Conservation (phyloP, 2,329 filamentous ascomycete species). For the Beauveria sp. region DNA sequence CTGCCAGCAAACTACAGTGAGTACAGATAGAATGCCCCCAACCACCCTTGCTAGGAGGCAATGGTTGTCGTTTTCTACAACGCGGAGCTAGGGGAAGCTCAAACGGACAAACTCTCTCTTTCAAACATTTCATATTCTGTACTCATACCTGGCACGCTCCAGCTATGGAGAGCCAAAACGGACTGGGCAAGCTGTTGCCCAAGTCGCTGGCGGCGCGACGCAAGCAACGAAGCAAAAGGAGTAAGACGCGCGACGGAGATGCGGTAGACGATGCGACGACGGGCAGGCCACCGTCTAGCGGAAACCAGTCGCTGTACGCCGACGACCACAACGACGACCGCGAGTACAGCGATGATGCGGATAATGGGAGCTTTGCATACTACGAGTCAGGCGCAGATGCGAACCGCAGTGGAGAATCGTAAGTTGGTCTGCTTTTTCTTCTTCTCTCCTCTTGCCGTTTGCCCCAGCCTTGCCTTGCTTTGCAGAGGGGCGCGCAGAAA, state of each 20-base stretch:
- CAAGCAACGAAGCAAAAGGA: constrained; percentile 37
- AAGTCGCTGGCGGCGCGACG: constrained; percentile 43
- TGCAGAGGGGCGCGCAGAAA: neutral
- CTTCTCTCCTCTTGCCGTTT: constrained; percentile 13
- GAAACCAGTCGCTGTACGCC: constrained; percentile 18
- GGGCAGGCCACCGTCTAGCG: constrained; percentile 11
- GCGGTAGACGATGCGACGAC: constrained; percentile 1
- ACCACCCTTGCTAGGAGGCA: constrained; percentile 8
- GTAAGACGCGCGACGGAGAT: constrained; percentile 29
- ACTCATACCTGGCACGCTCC: neutral
- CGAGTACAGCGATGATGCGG: constrained; percentile 25
- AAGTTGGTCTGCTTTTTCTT: constrained; percentile 13
- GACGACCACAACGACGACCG: constrained; percentile 23
- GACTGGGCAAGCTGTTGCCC: constrained; percentile 45
- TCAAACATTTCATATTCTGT: neutral
- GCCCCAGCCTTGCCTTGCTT: constrained; percentile 12
- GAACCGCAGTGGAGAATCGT: constrained; percentile 18
- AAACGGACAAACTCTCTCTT: constrained; percentile 4
- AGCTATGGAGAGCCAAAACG: constrained; percentile 18
- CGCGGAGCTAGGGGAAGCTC: constrained; percentile 1
- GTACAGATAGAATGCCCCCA: neutral
- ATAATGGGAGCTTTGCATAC: constrained; percentile 26
- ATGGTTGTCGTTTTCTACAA: constrained; percentile 3
- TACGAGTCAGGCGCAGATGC: constrained; percentile 28
- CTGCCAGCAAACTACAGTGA: neutral